phyloP scores from a whole-genome alignment of 768 basidiomycete genomes.

The Leccinum variicolor region DNA sequence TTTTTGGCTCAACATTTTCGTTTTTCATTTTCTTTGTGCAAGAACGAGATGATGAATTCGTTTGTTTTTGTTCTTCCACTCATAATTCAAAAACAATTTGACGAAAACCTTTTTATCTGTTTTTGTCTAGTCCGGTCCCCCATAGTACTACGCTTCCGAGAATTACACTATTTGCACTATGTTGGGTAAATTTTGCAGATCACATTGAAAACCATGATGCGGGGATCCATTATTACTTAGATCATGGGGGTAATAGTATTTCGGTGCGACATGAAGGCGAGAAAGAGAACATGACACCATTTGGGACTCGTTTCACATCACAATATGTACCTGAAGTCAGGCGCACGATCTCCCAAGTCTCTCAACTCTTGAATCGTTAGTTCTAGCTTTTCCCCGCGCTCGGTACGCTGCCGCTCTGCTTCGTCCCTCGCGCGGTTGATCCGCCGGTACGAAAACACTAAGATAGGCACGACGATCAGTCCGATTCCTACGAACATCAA shows the following conservation, averaged over 20 bases:
- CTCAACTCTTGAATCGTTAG: neutral
- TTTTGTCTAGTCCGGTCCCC: too few relatives aligned
- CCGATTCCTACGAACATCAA: neutral
- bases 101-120: too few relatives aligned
- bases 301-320: neutral
- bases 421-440: neutral
- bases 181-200: too few relatives aligned
- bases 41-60: too few relatives aligned
- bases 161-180: too few relatives aligned
- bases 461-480: neutral
- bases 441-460: neutral
- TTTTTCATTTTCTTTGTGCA: too few relatives aligned
- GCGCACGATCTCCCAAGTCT: neutral
- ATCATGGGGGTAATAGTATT: neutral
- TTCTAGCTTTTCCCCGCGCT: neutral
- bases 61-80: too few relatives aligned
- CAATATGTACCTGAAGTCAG: neutral
- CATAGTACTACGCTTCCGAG: too few relatives aligned
- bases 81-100: too few relatives aligned
- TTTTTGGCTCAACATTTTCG: too few relatives aligned
- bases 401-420: neutral
- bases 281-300: neutral
- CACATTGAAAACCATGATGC: too few relatives aligned
- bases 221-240: too few relatives aligned
- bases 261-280: neutral